phyloP scores from a whole-genome alignment of 495 filamentous ascomycete species.

The Neurospora sp. region DNA sequence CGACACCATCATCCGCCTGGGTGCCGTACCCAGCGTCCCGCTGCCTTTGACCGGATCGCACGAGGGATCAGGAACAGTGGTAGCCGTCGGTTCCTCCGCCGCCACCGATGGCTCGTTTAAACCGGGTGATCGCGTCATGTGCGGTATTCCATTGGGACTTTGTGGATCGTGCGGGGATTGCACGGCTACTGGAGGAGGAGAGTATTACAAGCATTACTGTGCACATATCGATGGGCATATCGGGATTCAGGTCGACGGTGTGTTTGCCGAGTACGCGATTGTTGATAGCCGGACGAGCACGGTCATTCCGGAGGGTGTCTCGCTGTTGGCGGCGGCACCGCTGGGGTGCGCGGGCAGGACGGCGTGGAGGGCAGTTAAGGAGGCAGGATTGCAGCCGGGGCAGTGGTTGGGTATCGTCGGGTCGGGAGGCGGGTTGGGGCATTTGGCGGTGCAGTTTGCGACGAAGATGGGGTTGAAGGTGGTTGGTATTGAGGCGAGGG shows the following conservation, averaged over 20 bases:
- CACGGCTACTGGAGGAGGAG: slow-evolving; percentile 17
- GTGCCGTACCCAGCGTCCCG: slow-evolving; percentile 26
- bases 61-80: slow-evolving; percentile 48
- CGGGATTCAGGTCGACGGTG: slow-evolving; percentile 39
- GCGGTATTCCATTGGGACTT: slow-evolving; percentile 33
- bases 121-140: slow-evolving; percentile 41
- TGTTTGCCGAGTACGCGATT: slow-evolving; percentile 43
- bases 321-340: slow-evolving; percentile 41
- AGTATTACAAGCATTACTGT: slow-evolving; percentile 40
- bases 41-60: slow-evolving; percentile 48
- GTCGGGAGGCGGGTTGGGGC: slow-evolving; percentile 48
- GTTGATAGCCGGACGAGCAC: slow-evolving; percentile 36
- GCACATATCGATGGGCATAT: slow-evolving; percentile 13
- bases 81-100: slow-evolving; percentile 34
- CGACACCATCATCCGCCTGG: slow-evolving; percentile 41
- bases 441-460: slow-evolving; percentile 46
- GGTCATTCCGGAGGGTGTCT: slow-evolving; percentile 36
- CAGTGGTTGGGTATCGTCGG: slow-evolving; percentile 44
- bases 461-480: slow-evolving; percentile 41
- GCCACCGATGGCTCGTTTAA: slow-evolving; percentile 21
- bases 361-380: slow-evolving; percentile 38
- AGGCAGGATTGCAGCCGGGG: slow-evolving; percentile 33
- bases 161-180: slow-evolving; percentile 43
- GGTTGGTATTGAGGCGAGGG: slow-evolving; percentile 46
- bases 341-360: slow-evolving; percentile 49